Base-by-base conservation (phyloP, 345 rosid genomes). In the Aegle marmelos region DNA sequence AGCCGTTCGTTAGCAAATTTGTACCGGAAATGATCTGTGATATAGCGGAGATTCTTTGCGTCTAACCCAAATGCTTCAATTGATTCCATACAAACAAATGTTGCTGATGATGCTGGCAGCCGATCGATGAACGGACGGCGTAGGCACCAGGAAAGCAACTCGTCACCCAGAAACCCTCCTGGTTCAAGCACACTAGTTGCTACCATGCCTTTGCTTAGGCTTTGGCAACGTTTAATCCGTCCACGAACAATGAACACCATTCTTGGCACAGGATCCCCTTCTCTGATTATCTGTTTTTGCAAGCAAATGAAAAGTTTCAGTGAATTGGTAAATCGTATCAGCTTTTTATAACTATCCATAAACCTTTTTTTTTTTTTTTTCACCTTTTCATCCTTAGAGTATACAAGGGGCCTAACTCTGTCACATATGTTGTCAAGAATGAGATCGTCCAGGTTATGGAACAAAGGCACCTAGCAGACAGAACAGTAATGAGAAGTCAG, bases 371-470 rank as follows among this genome's bases (percentile, higher is more conserved):
- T 4, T 53, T 4, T 53, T 16, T 17, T 16, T 53, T 4, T 17
- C 7, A 95, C 98, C 98, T 93, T 95, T 86, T 93, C 98, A 33
- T 91, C 97, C 77, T 86, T 91, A 5, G 95, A 92, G 88, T 85
- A 95, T 56, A 95, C 85, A 10, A 91, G 84, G 21, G 95, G 93
- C 83, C 73, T 90, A 39, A 88, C 91, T 4, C 98, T 86, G 74
- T 95, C 98, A n/a, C 98, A 95, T 17, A 95, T 92, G 85, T 95
- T 93, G 88, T 95, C 98, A 0, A 95, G 92, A 72, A 92, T 95
- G 74, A 95, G 90, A 72, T 93, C 93, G 65, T 91, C 94, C 87
- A 95, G 78, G 71, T 86, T 86, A 66, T 90, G 93, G 82, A 95
- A 93, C 79, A 93, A 76, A 33, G 98, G 97, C 3, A 95, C 97